These are phyloP conservation scores for Petunia hybrid DNA, from an alignment of 305 asterid genomes.

Conservation along the genomic window DNA sequence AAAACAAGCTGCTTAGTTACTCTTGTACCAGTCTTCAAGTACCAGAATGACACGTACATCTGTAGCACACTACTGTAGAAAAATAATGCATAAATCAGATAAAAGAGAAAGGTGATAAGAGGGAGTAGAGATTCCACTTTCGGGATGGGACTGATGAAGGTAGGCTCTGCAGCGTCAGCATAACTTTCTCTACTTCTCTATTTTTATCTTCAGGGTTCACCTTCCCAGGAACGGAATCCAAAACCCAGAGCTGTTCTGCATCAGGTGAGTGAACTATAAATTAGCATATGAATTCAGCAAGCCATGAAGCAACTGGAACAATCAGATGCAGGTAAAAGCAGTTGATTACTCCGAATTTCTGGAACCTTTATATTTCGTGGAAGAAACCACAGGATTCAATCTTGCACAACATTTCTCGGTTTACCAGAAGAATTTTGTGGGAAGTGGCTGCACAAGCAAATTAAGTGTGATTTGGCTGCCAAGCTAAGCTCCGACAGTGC, in stretches of 20 bases:
- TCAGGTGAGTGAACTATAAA: conserved; percentile 36
- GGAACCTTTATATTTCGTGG: not conserved
- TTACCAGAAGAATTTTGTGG: not conserved
- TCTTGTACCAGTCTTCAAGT: not conserved
- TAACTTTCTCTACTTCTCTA: conserved; percentile 94
- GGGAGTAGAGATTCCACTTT: conserved; percentile 53
- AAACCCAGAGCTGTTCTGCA: conserved; percentile 95
- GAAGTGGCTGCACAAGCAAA: not conserved
- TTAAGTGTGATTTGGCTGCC: not conserved
- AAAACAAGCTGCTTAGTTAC: not conserved
- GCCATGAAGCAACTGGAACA: not conserved
- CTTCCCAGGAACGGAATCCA: conserved; percentile 93
- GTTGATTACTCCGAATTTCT: not conserved
- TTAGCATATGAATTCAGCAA: conserved; percentile 1
- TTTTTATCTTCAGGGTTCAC: conserved; percentile 57
- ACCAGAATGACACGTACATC: not conserved
- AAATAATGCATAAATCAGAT: not conserved
- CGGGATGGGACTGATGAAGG: conserved; percentile 77
- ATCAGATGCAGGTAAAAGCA: not conserved
- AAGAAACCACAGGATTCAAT: not conserved
- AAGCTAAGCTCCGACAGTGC: not conserved
- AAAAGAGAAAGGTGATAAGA: conserved; percentile 1
- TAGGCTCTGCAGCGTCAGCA: conserved; percentile 72
- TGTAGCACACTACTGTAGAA: conserved; percentile 10
- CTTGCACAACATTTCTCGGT: not conserved